Evolutionary conservation across 1,284 basidiomycete species (phyloP).

Genomic region (Puccinia horiana): DNA sequence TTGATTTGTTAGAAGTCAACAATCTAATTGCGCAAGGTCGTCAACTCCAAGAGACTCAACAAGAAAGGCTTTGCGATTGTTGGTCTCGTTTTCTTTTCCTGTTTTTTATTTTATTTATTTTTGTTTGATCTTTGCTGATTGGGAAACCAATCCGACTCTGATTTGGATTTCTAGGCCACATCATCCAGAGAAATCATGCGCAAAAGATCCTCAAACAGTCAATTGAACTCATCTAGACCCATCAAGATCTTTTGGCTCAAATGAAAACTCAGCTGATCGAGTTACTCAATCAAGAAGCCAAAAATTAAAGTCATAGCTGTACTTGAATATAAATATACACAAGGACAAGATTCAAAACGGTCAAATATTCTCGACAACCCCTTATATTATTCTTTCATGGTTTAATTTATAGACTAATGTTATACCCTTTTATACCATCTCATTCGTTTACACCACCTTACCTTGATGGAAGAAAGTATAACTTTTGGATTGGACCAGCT

Average conservation of each 20-base stretch:
- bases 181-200: background rate
- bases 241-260: background rate
- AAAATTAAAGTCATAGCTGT: background rate
- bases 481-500: too few relatives aligned
- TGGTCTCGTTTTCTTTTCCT: background rate
- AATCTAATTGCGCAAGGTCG: background rate
- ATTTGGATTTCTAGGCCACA: background rate
- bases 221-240: background rate
- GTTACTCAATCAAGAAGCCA: background rate
- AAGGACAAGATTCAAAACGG: background rate
- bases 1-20: background rate
- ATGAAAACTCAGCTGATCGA: constrained; percentile 4
- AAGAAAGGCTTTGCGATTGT: background rate
- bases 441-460: too few relatives aligned
- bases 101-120: background rate
- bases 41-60: background rate
- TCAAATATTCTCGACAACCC: too few relatives aligned
- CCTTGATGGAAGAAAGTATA: too few relatives aligned
- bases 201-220: constrained; percentile 5
- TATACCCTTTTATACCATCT: too few relatives aligned
- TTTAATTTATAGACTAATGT: too few relatives aligned
- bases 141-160: background rate
- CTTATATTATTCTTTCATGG: too few relatives aligned
- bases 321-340: background rate
- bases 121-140: background rate